Conservation (phyloP, 1,139 yeast species). For the Diutina sp. region DNA sequence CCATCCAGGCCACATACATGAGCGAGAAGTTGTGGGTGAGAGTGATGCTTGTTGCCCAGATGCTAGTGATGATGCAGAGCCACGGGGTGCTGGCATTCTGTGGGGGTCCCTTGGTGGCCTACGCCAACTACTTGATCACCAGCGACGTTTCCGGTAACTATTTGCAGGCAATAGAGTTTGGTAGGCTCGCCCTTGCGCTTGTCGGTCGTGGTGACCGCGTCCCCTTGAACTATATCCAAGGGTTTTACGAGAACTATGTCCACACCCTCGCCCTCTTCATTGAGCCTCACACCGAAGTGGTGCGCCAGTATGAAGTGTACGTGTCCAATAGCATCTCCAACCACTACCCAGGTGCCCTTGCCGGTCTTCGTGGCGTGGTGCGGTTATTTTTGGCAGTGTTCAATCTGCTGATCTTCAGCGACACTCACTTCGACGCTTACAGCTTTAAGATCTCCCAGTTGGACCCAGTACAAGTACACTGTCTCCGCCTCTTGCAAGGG, state of each 20-base stretch:
- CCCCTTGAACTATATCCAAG: constrained; percentile 24
- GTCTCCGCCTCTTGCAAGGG: constrained; percentile 9
- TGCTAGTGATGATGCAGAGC: constrained; percentile 12
- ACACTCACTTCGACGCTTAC: background rate
- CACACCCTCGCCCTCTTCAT: constrained; percentile 29
- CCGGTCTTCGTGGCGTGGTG: background rate
- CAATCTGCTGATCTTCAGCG: background rate
- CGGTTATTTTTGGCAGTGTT: background rate
- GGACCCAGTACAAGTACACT: background rate
- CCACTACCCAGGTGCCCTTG: background rate
- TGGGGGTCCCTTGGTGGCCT: constrained; percentile 17
- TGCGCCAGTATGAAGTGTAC: constrained; percentile 8
- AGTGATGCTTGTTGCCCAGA: constrained; percentile 13
- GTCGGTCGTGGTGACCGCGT: constrained; percentile 22
- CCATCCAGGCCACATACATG: constrained; percentile 23
- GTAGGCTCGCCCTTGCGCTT: constrained; percentile 24
- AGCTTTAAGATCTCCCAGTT: background rate
- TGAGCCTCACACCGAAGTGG: constrained; percentile 28
- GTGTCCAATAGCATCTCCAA: background rate
- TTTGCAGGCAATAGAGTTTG: constrained; percentile 16
- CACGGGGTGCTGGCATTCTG: constrained; percentile 17
- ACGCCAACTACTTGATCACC: constrained; percentile 16
- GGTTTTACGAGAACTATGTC: constrained; percentile 32
- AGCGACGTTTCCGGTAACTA: constrained; percentile 21
- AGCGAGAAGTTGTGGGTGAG: constrained; percentile 14